phyloP scores from a whole-genome alignment of 2,329 filamentous ascomycete genomes.

The Hymenoscyphus repandus region DNA sequence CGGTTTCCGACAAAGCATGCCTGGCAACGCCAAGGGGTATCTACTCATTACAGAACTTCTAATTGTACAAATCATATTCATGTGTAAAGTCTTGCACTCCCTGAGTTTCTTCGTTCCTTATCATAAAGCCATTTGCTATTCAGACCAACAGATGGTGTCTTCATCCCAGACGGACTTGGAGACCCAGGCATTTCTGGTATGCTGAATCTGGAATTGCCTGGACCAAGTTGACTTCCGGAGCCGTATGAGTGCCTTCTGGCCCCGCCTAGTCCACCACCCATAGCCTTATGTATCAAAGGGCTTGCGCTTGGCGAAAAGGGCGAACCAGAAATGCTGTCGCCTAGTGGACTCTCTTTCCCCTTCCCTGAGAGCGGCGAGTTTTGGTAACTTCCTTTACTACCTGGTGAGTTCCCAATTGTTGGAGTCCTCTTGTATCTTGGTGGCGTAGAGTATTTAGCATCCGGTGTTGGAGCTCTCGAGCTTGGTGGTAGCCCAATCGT shows the following conservation, averaged over 20 bases:
- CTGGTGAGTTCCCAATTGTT: conserved; percentile 54
- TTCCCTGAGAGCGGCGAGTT: conserved; percentile 54
- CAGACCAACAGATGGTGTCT: conserved; percentile 68
- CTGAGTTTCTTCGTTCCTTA: conserved; percentile 51
- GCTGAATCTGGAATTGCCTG: conserved; percentile 37
- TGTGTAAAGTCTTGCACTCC: conserved; percentile 26
- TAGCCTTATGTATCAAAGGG: conserved; percentile 63
- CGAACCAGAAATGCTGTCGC: conserved; percentile 38
- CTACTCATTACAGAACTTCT: conserved; percentile 15
- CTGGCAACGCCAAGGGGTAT: conserved; percentile 19
- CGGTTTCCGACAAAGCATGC: not conserved
- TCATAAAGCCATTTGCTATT: conserved; percentile 97
- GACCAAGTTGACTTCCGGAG: conserved; percentile 47
- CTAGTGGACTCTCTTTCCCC: conserved; percentile 37
- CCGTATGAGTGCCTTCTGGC: conserved; percentile 60
- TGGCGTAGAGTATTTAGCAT: conserved; percentile 74
- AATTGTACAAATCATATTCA: conserved; percentile 12
- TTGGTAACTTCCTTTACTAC: conserved; percentile 42
- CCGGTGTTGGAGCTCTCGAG: conserved; percentile 57
- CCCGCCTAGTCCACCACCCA: conserved; percentile 41
- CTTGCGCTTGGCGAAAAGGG: conserved; percentile 46
- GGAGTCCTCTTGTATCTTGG: conserved; percentile 77
- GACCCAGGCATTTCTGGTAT: conserved; percentile 53
- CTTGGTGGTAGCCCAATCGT: conserved; percentile 75
- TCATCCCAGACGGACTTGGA: conserved; percentile 62